Base-by-base conservation (phyloP, 2,329 filamentous ascomycete species). In the Claviceps maximensis region DNA sequence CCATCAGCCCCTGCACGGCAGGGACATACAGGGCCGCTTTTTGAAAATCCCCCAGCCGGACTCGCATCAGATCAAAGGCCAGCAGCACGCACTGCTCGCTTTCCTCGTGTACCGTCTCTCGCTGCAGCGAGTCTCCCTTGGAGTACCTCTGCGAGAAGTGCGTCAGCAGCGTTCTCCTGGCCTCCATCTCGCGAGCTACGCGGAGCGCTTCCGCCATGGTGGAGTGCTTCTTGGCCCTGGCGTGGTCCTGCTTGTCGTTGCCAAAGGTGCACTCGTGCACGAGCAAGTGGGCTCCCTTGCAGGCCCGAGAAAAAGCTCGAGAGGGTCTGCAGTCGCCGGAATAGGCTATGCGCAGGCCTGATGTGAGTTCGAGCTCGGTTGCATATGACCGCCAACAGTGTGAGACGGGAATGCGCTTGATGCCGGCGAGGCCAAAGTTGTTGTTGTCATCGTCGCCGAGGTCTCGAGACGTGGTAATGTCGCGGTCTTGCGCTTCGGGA, bases 261-360 rank as follows among this genome's bases (percentile, higher is more conserved):
- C 93, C 88, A 64, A 98, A 97, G 0, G 93, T 98, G 57, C 89
- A 90, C 75, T 98, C 93, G 71, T 98, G 93, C 53, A 98, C 81
- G 5, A 96, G 79, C 7, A 98, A 77, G 15, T 91, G 95, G 2
- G 86, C 83, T 56, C 82, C 83, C 47, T 72, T 71, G 47, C 87
- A 94, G 50, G 91, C 85, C 13, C 68, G 59, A 0, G 82, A 80
- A 63, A 98, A 96, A 0, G 70, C 64, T 2, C 70, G 61, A 4
- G 81, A 88, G 0, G 93, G 93, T 7, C 93, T 80, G 65, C 91
- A 97, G 71, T 98, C 93, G 53, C 93, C 93, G 4, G 88, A 95
- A 71, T 95, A 98, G 47, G 89, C 88, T 54, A 95, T 76, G 65
- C 91, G 93, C 65, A 98, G 86, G 19, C 82, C 85, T 1, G 81